Evolutionary conservation across 371 early-diverging fungal genomes (phyloP).

Genomic region (Mortierella sp.): DNA sequence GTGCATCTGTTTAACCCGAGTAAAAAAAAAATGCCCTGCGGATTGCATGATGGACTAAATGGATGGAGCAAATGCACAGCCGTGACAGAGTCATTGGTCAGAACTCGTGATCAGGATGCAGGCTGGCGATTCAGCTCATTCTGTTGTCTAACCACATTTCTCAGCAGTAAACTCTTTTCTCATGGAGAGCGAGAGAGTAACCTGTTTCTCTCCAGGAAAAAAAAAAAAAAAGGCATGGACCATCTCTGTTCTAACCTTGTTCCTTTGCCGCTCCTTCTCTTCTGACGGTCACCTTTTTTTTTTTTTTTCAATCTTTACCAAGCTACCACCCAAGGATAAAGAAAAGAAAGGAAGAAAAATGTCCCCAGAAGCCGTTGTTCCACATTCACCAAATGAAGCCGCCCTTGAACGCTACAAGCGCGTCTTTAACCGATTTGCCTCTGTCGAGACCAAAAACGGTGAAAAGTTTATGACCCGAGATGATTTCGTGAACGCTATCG

Average conservation of each 20-base stretch:
- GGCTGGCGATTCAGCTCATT: no score
- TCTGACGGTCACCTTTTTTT: background rate
- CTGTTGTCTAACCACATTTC: no score
- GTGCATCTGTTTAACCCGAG: no score
- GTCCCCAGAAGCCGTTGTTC: background rate
- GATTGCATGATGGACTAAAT: no score
- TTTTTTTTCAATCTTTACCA: background rate
- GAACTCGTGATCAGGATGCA: no score
- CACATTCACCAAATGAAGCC: background rate
- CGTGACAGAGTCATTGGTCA: no score
- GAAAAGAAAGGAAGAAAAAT: background rate
- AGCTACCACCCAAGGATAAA: no score
- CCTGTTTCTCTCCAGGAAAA: background rate
- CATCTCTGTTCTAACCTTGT: background rate
- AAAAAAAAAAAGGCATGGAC: background rate
- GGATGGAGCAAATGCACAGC: no score
- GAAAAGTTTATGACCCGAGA: slow-evolving; percentile 72
- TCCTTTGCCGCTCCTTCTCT: background rate
- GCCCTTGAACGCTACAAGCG: slow-evolving; percentile 55
- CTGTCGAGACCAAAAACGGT: slow-evolving; percentile 57
- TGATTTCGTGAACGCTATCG: slow-evolving; percentile 76
- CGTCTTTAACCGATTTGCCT: slow-evolving; percentile 69
- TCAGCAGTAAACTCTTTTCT: no score
- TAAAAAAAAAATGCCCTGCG: no score
- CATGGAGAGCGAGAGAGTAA: no score